Percentiles rank a stretch among this genome's conserved stretches.
phyloP scores from a whole-genome alignment of 805 yeast species.

The Yarrowia sp. region DNA sequence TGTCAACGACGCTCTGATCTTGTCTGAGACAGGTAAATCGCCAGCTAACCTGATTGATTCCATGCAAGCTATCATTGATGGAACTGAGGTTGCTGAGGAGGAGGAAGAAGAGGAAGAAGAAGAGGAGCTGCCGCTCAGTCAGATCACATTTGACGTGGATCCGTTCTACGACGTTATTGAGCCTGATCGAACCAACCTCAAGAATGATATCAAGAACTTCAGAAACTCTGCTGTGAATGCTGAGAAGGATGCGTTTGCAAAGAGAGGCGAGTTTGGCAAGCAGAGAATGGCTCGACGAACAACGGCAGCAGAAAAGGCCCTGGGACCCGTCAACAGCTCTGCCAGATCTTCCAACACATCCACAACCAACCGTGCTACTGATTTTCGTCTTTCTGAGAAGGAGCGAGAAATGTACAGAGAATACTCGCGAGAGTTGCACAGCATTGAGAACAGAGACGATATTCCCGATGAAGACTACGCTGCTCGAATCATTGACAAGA shows the following conservation, averaged over 20 bases:
- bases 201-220: slow-evolving; percentile 43
- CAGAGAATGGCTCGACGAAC: slow-evolving; percentile 39
- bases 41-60: slow-evolving; percentile 30
- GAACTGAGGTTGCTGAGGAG: slow-evolving; percentile 17
- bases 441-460: slow-evolving; percentile 36
- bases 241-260: slow-evolving; percentile 40
- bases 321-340: slow-evolving; percentile 17
- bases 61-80: slow-evolving; percentile 28
- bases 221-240: slow-evolving; percentile 42
- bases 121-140: slow-evolving; percentile 31
- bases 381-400: slow-evolving; percentile 19
- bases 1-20: slow-evolving; percentile 18
- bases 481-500: slow-evolving; percentile 33
- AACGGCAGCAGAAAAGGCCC: slow-evolving; percentile 37
- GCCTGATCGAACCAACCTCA: slow-evolving; percentile 41
- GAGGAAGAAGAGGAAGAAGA: slow-evolving; percentile 29
- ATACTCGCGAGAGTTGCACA: slow-evolving; percentile 39
- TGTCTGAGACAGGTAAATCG: slow-evolving; percentile 25
- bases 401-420: slow-evolving; percentile 27
- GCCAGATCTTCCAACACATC: not conserved
- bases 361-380: slow-evolving; percentile 4
- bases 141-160: slow-evolving; percentile 33
- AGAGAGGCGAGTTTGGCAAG: slow-evolving; percentile 41
- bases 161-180: slow-evolving; percentile 28
- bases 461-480: slow-evolving; percentile 40